Base-by-base conservation (phyloP, 2,329 filamentous ascomycete species). In the Mycosphaerella arachidis region DNA sequence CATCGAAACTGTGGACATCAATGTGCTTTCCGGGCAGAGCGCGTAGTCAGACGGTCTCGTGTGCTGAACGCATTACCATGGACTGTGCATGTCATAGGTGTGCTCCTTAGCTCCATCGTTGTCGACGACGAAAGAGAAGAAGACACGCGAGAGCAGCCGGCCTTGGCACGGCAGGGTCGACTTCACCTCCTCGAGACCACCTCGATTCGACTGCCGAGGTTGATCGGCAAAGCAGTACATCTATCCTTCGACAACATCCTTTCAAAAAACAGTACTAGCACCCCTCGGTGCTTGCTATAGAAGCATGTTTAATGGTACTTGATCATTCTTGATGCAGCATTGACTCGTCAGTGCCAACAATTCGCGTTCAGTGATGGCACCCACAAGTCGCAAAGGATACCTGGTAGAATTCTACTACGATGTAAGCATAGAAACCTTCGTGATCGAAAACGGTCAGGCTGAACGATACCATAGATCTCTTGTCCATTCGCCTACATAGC, bases 401-500 rank as follows among this genome's bases (percentile, higher is more conserved):
- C 52, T 58, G 9, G 53, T 67, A 7, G 65, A 67, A 24, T 67
- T 67, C 55, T 59, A 67, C 53, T 67, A 65, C 61, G 65, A 67
- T 56, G 65, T 64, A 52, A 51, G 63, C 27, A 30, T 50, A 12
- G 8, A 50, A 3, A 27, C 46, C 18, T 27, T 16, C 18, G 20
- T 27, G 4, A 30, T 13, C 10, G 46, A 6, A 27, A 10, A 50
- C 6, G 6, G 9, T 8, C 2, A 16, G 27, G 37, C 51, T 58
- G 18, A 57, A 7, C 1, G 31, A 27, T 24, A 16, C 12, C 31
- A 6, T 43, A 66, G 64, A 66, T 66, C 27, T 66, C 63, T 18
- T 66, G 66, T 52, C 64, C 64, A 6, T 66, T 65, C 29, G 66
- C 66, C 18, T 66, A 67, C 52, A 66, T 66, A 57, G 64, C 64